These are phyloP conservation scores for Chlorella sp. DNA, from an alignment of 139 green algal genomes.

Conservation along the genomic window DNA sequence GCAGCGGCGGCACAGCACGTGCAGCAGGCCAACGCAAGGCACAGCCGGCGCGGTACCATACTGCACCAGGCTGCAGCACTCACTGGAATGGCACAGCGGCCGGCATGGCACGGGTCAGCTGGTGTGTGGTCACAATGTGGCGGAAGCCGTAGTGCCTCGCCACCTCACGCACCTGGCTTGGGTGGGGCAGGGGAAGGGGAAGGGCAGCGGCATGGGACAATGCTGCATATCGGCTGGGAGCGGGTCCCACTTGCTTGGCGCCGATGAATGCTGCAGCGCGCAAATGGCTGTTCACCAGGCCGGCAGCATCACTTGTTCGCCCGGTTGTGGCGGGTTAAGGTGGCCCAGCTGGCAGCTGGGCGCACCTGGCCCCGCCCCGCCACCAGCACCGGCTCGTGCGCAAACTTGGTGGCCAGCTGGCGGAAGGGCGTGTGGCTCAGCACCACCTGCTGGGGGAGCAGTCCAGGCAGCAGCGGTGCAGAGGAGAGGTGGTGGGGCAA, in stretches of 20 bases:
- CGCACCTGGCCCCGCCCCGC: constrained; percentile 56
- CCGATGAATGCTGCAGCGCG: too few species aligned
- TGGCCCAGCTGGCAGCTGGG: neutral
- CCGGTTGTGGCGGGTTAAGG: too few species aligned
- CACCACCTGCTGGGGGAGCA: constrained; percentile 70
- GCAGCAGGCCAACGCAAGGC: too few species aligned
- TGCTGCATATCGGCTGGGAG: too few species aligned
- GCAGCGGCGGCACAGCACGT: too few species aligned
- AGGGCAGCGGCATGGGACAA: neutral
- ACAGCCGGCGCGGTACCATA: neutral
- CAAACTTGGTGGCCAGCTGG: constrained; percentile 54
- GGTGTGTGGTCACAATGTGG: constrained; percentile 48
- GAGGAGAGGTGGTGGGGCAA: too few species aligned
- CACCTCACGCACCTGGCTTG: constrained; percentile 47
- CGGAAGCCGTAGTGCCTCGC: constrained; percentile 78
- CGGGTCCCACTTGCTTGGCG: too few species aligned
- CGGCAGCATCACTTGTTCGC: too few species aligned
- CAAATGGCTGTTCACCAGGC: too few species aligned
- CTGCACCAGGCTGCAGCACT: neutral
- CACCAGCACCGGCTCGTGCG: constrained; percentile 73
- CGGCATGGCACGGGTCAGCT: constrained; percentile 67
- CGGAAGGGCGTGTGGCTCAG: constrained; percentile 83
- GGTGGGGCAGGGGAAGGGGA: neutral
- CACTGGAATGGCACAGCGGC: constrained; percentile 66
- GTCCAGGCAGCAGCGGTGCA: too few species aligned